Conservation (phyloP, 768 basidiomycete species). For the Rhodotorula taiwanensis region DNA sequence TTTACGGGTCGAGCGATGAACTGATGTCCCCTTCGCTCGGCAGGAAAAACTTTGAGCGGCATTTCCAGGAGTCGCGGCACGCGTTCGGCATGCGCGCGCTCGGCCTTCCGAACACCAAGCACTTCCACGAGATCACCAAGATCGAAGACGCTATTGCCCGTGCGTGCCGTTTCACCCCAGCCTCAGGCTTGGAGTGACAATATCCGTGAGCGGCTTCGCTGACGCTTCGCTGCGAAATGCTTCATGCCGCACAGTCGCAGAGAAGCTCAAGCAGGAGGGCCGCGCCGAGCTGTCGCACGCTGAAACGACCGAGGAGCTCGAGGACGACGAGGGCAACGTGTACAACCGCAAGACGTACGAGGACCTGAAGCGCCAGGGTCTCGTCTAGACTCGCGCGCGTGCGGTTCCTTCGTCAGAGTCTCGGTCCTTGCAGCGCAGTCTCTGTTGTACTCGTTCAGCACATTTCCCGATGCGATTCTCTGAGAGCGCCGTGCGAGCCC, state of each 20-base stretch:
- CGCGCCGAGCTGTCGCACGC: conserved; percentile 83
- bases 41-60: conserved; percentile 91
- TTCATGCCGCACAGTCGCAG: conserved; percentile 64
- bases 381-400: conserved; percentile 12
- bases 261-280: conserved; percentile 96
- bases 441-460: no score
- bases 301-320: conserved; percentile 95
- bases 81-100: conserved; percentile 97
- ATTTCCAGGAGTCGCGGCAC: conserved; percentile 96
- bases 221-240: no score
- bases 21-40: no score
- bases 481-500: no score
- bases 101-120: conserved; percentile 94
- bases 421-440: no score
- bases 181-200: no score
- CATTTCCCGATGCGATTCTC: no score
- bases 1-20: no score
- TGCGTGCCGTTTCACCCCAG: conserved; percentile 49
- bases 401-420: background rate
- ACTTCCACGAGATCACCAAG: conserved; percentile 96
- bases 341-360: conserved; percentile 69
- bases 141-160: conserved; percentile 93
- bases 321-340: conserved; percentile 97
- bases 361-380: conserved; percentile 40
- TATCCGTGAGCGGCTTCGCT: background rate